A percentile compares a stretch with the other conserved stretches of the same genome.
Evolutionary conservation across 2,329 filamentous ascomycete genomes (phyloP).

Genomic region (Aphanocladium album): DNA sequence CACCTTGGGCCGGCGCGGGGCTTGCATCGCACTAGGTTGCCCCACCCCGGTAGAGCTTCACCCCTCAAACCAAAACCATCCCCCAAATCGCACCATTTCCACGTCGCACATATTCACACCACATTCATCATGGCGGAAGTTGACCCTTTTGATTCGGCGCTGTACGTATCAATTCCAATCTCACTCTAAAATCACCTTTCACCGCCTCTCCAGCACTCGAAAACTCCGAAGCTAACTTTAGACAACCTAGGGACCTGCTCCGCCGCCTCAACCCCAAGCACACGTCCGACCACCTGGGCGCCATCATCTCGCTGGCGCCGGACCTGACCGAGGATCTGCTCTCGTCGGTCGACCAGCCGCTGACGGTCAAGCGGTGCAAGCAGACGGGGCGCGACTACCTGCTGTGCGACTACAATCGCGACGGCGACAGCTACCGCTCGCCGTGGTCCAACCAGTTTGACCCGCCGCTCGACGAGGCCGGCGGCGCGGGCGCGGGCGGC

Average conservation of each 20-base stretch:
- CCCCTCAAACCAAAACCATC: conserved; percentile 1
- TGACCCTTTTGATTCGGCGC: conserved; percentile 70
- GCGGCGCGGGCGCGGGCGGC: conserved; percentile 41
- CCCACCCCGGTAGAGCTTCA: conserved; percentile 7
- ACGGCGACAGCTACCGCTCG: conserved; percentile 94
- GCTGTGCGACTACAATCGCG: conserved; percentile 98
- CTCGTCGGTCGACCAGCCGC: conserved; percentile 93
- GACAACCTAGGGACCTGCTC: conserved; percentile 79
- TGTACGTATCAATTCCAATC: conserved; percentile 46
- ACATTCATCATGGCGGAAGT: conserved; percentile 41
- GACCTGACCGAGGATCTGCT: conserved; percentile 96
- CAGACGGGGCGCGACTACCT: conserved; percentile 92
- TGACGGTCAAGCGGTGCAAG: conserved; percentile 78
- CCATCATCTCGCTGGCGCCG: conserved; percentile 82
- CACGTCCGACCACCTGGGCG: conserved; percentile 80
- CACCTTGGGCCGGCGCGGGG: not conserved
- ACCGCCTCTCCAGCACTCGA: not conserved
- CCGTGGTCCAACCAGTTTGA: conserved; percentile 99
- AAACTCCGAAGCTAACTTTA: not conserved
- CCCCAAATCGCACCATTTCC: not conserved
- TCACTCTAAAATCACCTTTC: conserved; percentile 3
- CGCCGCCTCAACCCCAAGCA: conserved; percentile 94
- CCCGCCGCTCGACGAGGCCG: conserved; percentile 68
- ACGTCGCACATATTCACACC: not conserved
- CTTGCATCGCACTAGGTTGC: not conserved